Evolutionary conservation across 139 green algal genomes (phyloP).

Genomic region (Coccomyxa sp.): DNA sequence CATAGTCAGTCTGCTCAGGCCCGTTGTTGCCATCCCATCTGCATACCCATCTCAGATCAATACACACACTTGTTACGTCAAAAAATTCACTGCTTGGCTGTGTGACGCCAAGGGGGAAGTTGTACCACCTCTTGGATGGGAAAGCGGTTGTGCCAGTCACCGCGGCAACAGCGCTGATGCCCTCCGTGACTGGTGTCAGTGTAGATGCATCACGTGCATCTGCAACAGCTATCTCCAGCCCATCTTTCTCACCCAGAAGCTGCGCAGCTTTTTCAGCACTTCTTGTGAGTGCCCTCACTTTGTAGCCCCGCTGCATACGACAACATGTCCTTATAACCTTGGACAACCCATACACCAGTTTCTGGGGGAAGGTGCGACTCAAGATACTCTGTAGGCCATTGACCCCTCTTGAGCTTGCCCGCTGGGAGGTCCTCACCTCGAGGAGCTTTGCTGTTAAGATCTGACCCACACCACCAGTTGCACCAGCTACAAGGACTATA

Average conservation of each 20-base stretch:
- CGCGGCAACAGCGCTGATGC: conserved; percentile 62
- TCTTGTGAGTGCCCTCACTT: conserved; percentile 54
- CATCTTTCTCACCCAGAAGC: conserved; percentile 43
- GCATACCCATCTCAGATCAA: neutral
- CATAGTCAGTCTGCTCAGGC: conserved; percentile 70
- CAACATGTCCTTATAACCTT: neutral
- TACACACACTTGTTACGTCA: no score
- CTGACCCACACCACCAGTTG: conserved; percentile 84
- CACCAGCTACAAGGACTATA: conserved; percentile 63
- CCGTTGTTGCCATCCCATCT: conserved; percentile 85
- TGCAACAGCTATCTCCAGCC: conserved; percentile 34
- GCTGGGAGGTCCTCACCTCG: conserved; percentile 40
- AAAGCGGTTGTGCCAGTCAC: conserved; percentile 87
- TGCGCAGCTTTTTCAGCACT: conserved; percentile 44
- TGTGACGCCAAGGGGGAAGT: no score
- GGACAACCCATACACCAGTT: no score
- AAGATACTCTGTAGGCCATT: no score
- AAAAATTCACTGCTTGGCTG: no score
- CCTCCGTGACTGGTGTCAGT: conserved; percentile 30
- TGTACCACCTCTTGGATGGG: conserved; percentile 59
- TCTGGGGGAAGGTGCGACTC: no score
- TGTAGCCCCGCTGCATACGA: conserved; percentile 57
- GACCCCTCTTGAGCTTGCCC: no score
- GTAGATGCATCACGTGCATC: conserved; percentile 34
- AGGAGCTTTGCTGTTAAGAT: conserved; percentile 76